Percentiles rank a stretch among this genome's conserved stretches.
These are phyloP conservation scores for Aspergillus spinulosporus DNA, from an alignment of 2,329 filamentous ascomycete genomes.

Conservation along the genomic window DNA sequence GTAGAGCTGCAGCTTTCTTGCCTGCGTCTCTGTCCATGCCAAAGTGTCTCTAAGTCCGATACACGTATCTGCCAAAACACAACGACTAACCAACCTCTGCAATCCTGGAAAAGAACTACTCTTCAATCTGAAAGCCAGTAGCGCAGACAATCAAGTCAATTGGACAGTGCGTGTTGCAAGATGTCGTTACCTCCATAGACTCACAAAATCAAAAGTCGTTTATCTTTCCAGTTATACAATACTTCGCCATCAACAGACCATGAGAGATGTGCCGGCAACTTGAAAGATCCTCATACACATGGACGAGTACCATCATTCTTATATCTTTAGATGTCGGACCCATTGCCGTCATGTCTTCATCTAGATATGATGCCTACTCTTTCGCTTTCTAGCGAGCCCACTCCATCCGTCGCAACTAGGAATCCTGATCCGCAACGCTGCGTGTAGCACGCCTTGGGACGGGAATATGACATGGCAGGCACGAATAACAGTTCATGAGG, in stretches of 20 bases:
- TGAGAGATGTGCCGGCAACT: not conserved
- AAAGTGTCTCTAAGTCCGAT: too few relatives aligned
- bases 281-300: not conserved
- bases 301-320: not conserved
- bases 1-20: too few relatives aligned
- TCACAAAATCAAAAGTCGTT: too few relatives aligned
- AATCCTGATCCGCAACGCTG: not conserved
- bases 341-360: conserved; percentile 1
- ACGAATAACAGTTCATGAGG: not conserved
- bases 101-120: too few relatives aligned
- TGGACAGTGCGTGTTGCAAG: too few relatives aligned
- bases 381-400: not conserved
- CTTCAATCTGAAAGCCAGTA: too few relatives aligned
- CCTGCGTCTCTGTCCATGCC: too few relatives aligned
- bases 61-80: too few relatives aligned
- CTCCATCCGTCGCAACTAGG: not conserved
- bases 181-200: too few relatives aligned
- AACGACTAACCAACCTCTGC: too few relatives aligned
- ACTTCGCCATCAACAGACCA: not conserved
- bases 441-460: not conserved
- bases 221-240: too few relatives aligned
- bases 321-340: not conserved
- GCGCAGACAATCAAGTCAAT: too few relatives aligned
- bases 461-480: not conserved
- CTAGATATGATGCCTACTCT: not conserved